Evolutionary conservation across 306 rosid genomes (phyloP), one percentile per base, ranked within the genome.

Genomic region (Inga oerstediana): DNA sequence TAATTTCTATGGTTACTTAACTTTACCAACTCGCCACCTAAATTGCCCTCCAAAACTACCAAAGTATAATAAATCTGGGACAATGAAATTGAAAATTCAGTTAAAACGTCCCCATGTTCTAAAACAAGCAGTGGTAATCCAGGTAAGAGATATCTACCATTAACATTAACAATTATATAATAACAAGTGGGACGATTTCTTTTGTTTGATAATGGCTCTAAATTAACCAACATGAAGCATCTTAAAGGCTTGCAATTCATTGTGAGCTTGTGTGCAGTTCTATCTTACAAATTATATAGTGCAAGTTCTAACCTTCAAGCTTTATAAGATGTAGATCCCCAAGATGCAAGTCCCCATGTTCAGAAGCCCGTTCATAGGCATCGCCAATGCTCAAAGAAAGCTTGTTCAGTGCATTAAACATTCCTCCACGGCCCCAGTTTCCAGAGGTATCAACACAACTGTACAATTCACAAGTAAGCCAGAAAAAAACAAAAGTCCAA

Each of bases 391-490:
- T 84, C 9, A 81, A 51, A 75, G 97, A 96, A 81, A 96, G 89
- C 85, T 85, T 96, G 83, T 81, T 72, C 80, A 96, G 84, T 72
- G 97, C 97, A 88, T 89, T 88, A 81, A 96, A 93, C 99, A 96
- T 91, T 58, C 99, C 98, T 51, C 99, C 99, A 59, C 8, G 86
- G 75, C 99, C 99, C 99, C 99, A 96, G 74, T 78, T 90, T 77
- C 99, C 99, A 48, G 98, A 96, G 84, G 85, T 91, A 81, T 96
- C 99, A 81, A 93, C 91, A 75, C 98, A 93, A 78, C 99, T 93
- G 87, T 12, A 44, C 84, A 88, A 85, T 64, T 59, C 79, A 27
- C 49, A 51, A 59, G 67, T 3, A 61, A 49, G 80, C 56, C 51
- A 67, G 79, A 76, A 17, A 67, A 43, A 66, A 49, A 27, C 30